Evolutionary conservation across 192 early-diverging fungal genomes (phyloP), one percentile per base, ranked within the genome.

Genomic region (Cetraspora pellucida): DNA sequence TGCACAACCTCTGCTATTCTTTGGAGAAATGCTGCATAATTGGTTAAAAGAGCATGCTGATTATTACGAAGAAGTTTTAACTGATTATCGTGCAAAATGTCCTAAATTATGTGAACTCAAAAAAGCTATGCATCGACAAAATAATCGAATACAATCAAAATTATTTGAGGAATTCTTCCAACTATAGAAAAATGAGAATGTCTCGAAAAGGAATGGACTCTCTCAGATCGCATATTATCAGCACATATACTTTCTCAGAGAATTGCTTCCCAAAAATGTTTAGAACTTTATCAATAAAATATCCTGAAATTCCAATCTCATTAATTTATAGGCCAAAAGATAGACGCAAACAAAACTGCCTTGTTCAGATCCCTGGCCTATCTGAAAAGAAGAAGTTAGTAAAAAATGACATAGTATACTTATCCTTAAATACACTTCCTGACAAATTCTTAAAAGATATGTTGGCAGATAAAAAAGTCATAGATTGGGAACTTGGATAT

Each of bases 281-380:
- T 70, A 21, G 47, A 70, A 70, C 68, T 70, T 52, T 47, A 70
- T 70, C 13, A 17, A 70, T n/a, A 52, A 70, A 74, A 74, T 74
- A 74, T 59, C 57, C 28, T 16, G 25, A 74, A 45, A 6, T 59
- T 43, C 72, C 31, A 7, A 60, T 74, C 14, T 55, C 72, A 10
- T 74, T 74, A 74, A 74, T 74, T 21, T 74, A 74, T 74, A 58
- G 31, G 31, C 72, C 57, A 74, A 74, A 4, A 74, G 72, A 74
- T 74, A 13, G 54, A 74, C 72, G n/a, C 27, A 74, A 74, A 59
- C 55, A 74, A 59, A 74, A 74, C 11, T 74, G 72, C n/a, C 57
- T 74, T 60, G 37, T 74, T 10, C 55, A 1, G 10, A 74, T 74
- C n/a, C 44, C 68, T 9, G n/a, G 72, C 44, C 59, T 37, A 74